These are phyloP conservation scores for Neoascochyta sp. DNA, from an alignment of 2,329 filamentous ascomycete species.

Conservation along the genomic window DNA sequence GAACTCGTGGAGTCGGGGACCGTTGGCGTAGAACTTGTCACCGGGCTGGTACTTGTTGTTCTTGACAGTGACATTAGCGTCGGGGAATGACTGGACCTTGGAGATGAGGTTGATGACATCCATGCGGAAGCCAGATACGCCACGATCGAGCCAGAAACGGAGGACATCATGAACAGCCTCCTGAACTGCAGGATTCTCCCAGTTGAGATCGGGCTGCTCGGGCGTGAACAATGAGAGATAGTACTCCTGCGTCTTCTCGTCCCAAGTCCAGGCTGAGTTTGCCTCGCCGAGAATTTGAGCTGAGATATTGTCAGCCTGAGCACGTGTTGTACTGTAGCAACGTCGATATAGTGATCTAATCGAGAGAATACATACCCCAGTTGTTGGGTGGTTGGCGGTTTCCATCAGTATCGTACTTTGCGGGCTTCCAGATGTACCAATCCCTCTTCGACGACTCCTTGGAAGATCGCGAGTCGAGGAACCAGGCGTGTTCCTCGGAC, in stretches of 20 bases:
- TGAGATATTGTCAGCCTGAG: no score
- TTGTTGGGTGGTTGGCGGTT: slow-evolving; percentile 70
- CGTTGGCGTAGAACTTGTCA: slow-evolving; percentile 60
- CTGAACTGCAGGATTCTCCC: slow-evolving; percentile 67
- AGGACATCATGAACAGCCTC: slow-evolving; percentile 69
- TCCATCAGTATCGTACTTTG: slow-evolving; percentile 51
- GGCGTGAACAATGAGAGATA: slow-evolving; percentile 72
- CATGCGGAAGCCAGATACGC: slow-evolving; percentile 51
- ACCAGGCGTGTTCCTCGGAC: slow-evolving; percentile 52
- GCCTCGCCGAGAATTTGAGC: slow-evolving; percentile 53
- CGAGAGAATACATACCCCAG: no score
- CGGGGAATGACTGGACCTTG: slow-evolving; percentile 30
- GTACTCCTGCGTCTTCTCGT: slow-evolving; percentile 67
- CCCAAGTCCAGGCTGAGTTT: slow-evolving; percentile 66
- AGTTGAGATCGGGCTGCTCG: slow-evolving; percentile 79
- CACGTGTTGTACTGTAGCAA: no score
- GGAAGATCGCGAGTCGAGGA: slow-evolving; percentile 52
- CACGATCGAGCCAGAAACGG: slow-evolving; percentile 74
- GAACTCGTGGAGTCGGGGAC: slow-evolving; percentile 66
- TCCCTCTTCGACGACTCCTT: slow-evolving; percentile 48
- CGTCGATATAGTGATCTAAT: no score
- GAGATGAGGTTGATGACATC: slow-evolving; percentile 40
- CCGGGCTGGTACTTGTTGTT: slow-evolving; percentile 41
- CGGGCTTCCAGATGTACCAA: slow-evolving; percentile 55
- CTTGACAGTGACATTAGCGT: slow-evolving; percentile 27